Evolutionary conservation across 2,329 filamentous ascomycete species (phyloP).

Genomic region (Penicillium vulpinum): DNA sequence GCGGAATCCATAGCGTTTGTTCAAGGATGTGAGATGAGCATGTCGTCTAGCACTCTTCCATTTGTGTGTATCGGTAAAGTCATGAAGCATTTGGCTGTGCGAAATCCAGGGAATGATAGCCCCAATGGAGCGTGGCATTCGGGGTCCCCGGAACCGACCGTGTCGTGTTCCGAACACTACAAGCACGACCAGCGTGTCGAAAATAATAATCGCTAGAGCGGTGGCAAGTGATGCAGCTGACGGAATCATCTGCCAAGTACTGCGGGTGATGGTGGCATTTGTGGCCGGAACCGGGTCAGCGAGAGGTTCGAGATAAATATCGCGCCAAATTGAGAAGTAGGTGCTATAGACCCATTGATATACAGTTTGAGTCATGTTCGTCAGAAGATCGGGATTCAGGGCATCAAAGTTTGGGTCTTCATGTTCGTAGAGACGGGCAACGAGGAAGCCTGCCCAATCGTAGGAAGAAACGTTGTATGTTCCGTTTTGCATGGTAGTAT

Average conservation of each 20-base stretch:
- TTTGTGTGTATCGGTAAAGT: conserved; percentile 31
- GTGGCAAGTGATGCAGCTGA: conserved; percentile 32
- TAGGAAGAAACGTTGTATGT: conserved; percentile 33
- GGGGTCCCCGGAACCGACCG: conserved; percentile 34
- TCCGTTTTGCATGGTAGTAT: conserved; percentile 24
- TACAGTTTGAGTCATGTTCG: conserved; percentile 28
- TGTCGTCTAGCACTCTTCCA: conserved; percentile 33
- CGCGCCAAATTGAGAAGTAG: conserved; percentile 38
- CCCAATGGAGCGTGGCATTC: conserved; percentile 37
- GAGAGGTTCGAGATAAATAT: conserved; percentile 32
- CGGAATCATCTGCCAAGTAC: conserved; percentile 34
- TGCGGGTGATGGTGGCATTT: conserved; percentile 31
- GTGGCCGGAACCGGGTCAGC: conserved; percentile 17
- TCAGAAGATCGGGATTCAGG: conserved; percentile 25
- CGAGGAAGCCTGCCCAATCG: conserved; percentile 39
- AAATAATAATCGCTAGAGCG: conserved; percentile 31
- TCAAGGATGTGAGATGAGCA: conserved; percentile 24
- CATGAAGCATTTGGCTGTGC: conserved; percentile 35
- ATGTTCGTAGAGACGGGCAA: conserved; percentile 35
- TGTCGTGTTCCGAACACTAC: conserved; percentile 36
- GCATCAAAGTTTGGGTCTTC: conserved; percentile 25
- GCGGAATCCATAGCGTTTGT: conserved; percentile 36
- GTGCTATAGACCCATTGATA: conserved; percentile 40
- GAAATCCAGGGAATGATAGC: conserved; percentile 37
- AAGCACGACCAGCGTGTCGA: conserved; percentile 35